Evolutionary conservation across 2,329 filamentous ascomycete genomes (phyloP), one percentile per base, ranked within the genome.

Genomic region (Beauveria brongniartii): DNA sequence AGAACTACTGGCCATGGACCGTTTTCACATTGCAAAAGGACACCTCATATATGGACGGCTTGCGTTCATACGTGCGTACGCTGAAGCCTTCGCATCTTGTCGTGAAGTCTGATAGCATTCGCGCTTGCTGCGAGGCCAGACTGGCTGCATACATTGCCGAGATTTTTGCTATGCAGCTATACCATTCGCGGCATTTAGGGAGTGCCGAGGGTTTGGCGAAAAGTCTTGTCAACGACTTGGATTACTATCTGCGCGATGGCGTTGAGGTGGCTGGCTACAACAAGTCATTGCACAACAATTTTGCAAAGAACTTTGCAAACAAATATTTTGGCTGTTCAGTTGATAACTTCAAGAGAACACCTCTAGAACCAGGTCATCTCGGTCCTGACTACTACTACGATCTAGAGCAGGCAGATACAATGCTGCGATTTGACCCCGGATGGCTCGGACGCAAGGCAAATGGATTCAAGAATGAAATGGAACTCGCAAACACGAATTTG

Each of bases 1-100:
- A 97, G 70, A 94, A 96, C 72, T 90, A 92, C 70, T 97, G 93
- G 93, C 89, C 92, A 1, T 96, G 93, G 91, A 92, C 91, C 1
- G 92, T 95, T 61, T 88, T 90, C 61, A 86, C 89, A 44, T 77
- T 96, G 41, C 85, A 89, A 63, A 87, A 87, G 62, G 89, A 96
- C 67, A 81, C 83, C 0, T 78, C 80, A 0, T 93, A 96, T 68
- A 82, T 97, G 61, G 79, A 84, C 47, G 84, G 85, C 60, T 80
- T 96, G 20, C 82, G 90, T 20, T 79, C 81, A 4, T 94, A 91
- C 70, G 81, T 94, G 40, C 82, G 80, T 12, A 75, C 78, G 5
- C 74, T 90, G 24, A 79, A 79, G 61, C 72, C 83, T 5, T 78
- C 81, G 1, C 73, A 79, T 5, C 62, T 81, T 30, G 80, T 79